Evolutionary conservation across 1,284 basidiomycete genomes (phyloP), one percentile per base, ranked within the genome.

Genomic region (Apiotrichum laibachii): DNA sequence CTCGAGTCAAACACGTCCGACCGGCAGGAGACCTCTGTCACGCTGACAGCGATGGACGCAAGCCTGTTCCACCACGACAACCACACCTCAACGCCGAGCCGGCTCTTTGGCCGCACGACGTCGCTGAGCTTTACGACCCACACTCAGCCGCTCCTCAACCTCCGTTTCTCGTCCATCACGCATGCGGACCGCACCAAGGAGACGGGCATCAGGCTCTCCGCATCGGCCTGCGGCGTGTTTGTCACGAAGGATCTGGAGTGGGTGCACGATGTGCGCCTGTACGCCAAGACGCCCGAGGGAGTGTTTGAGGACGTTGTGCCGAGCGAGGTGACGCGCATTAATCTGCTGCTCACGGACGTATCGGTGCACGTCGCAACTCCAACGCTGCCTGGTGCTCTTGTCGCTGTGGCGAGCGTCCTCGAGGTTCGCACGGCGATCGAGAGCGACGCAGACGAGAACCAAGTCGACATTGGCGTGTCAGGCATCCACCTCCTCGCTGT

Each of bases 241-340:
- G 70, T 88, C 7, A 82, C 83, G 31, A 82, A 88, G 11, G 85
- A 93, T 64, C 68, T 87, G 33, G 72, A 76, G 10, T 90, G 89
- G 84, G 75, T 85, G 5, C 67, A 80, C 5, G 88, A 92, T 63
- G 66, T 98, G 9, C 77, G 76, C 5, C 57, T 61, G 1, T 94
- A 95, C 69, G 80, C 82, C 34, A 92, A 92, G 73, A 85, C 92
- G 22, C 95, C 95, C 15, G 89, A 90, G 50, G 93, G 90, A 86
- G 88, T 89, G 0, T 98, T 99, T 72, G 93, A 96, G 72, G 85
- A 92, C 48, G 92, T 97, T 15, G 86, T 92, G 21, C 95, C 95
- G 0, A 93, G 85, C 61, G 94, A 98, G 72, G 80, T 89, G 35
- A 96, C 92, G 1, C 80, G 82, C 7, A 79, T 98, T 33, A 79